Base-by-base conservation (phyloP, 2,329 filamentous ascomycete genomes). In the Sclerotinia spermophila region DNA sequence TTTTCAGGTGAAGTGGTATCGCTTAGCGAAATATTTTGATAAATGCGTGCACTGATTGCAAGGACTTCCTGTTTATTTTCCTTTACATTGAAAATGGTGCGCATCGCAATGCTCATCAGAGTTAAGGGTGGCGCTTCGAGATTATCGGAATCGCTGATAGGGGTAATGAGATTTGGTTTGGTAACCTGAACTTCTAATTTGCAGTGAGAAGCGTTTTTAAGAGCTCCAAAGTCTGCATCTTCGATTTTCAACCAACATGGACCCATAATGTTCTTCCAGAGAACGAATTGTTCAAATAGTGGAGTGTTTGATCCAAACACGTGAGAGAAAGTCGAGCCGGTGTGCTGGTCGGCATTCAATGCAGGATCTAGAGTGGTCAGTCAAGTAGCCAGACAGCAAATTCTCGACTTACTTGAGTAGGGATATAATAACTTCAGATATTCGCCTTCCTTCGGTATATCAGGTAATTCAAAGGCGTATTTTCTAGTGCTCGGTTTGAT, bases 261-360 rank as follows among this genome's bases (percentile, higher is more conserved):
- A 1, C 96, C 96, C 95, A 97, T 99, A 76, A 99, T 92, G 79
- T 97, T 97, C 83, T 97, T 98, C 92, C 94, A 97, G 7, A 99
- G 86, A 30, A 99, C 96, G 79, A 99, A 99, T 77, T 99, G 96
- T 81, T 99, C 96, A 76, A 99, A 99, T 0, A 99, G 85, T 1
- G 93, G 89, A 0, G 96, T 99, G 80, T 96, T 97, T 70, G 92
- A 91, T 40, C 96, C 96, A 76, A 99, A 99, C 35, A 97, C 90
- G 74, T 93, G 92, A 1, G 95, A 97, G 79, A 95, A 99, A 0
- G 96, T 98, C 79, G 97, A 90, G 40, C 96, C 96, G 55, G 85
- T 87, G 8, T 87, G 82, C 72, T 78, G 69, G 42, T 91, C 90
- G 68, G 87, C 84, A n/a, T 93, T 86, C 48, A 99, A 81, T 27